A percentile compares a stretch with the other conserved stretches of the same genome.
phyloP scores from a whole-genome alignment of 257 asterid genomes.

The Solanum boliviense region DNA sequence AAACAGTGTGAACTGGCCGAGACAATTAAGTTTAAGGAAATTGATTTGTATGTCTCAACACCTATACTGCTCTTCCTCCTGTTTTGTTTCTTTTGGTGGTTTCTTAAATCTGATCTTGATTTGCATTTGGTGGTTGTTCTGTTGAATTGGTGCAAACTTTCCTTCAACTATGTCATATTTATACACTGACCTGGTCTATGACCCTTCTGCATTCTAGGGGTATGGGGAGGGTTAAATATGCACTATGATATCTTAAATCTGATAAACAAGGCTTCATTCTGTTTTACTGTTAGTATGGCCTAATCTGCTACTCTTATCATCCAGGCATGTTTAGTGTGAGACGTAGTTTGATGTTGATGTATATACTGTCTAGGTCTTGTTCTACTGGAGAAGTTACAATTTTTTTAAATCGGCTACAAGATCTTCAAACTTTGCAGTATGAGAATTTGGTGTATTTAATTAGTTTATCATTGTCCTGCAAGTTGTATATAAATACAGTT shows the following conservation, averaged over 20 bases:
- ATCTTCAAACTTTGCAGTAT: not conserved
- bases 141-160: not conserved
- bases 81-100: slow-evolving; percentile 2
- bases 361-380: not conserved
- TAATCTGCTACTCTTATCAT: not conserved
- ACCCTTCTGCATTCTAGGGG: not conserved
- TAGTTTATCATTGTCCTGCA: not conserved
- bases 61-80: not conserved
- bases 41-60: slow-evolving; percentile 65
- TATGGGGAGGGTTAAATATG: not conserved
- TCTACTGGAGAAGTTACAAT: not conserved
- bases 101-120: not conserved
- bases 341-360: not conserved
- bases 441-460: not conserved
- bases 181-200: not conserved
- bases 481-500: not conserved
- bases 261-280: not conserved
- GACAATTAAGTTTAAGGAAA: slow-evolving; percentile 92
- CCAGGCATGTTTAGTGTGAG: not conserved
- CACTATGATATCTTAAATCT: not conserved
- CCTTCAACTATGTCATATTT: not conserved
- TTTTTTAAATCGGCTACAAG: not conserved
- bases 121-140: not conserved
- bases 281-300: not conserved
- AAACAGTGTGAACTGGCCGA: slow-evolving; percentile 83